Evolutionary conservation across 179 eudicot species (phyloP), one percentile per base, ranked within the genome.

Genomic region (Beta corolliflora): DNA sequence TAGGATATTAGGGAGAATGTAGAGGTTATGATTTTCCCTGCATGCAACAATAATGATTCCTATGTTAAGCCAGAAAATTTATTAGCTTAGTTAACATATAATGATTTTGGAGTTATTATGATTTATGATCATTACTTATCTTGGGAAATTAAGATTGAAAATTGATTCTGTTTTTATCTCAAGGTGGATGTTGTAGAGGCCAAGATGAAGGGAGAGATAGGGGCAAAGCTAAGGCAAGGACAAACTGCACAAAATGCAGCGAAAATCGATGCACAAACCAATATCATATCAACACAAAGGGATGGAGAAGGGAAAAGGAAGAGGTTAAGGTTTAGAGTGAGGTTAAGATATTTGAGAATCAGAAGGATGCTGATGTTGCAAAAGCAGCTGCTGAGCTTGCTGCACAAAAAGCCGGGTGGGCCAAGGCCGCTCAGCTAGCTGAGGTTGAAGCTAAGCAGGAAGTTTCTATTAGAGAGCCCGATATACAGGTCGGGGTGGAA

Each of bases 181-280:
- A 71, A 85, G 81, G 46, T 87, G 18, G 88, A 88, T 80, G 90
- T 88, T 3, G 83, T 88, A 1, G 90, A 88, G 86, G 90, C 90
- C 10, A 79, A 60, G 64, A 88, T 82, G 86, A 85, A 88, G 70
- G 90, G 90, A 19, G 86, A 79, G 53, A 88, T 85, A 46, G 90
- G 90, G 48, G 60, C 90, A 12, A 88, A 88, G 81, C 79, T 77
- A 2, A 80, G 88, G 77, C 85, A 79, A 59, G 90, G 88, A 10
- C 83, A 78, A 73, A 88, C 90, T 12, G 70, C 79, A n/a, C 90
- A 88, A 65, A 81, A 85, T 64, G 88, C 88, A 0, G 83, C 90
- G 1, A 83, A 81, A 78, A 88, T 88, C 60, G 88, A 88, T 36
- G 90, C 90, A 5, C 88, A 88, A 83, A 85, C 90, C 1, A 85